Percentiles rank a stretch among this genome's conserved stretches.
phyloP scores from a whole-genome alignment of 306 rosid species.

The Cercis canadensis region DNA sequence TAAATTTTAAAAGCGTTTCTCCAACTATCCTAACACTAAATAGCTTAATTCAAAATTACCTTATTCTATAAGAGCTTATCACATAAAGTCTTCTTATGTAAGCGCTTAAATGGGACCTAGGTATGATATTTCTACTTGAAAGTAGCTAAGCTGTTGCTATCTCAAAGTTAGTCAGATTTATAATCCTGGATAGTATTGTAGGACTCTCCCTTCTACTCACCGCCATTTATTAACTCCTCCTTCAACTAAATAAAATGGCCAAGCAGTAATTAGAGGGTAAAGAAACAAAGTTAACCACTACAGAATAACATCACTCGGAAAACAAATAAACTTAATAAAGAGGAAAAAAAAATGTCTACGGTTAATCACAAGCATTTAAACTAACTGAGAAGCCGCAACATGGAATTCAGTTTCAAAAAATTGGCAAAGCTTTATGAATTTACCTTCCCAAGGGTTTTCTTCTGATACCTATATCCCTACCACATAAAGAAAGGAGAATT shows the following conservation, averaged over 20 bases:
- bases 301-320: not conserved
- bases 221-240: slow-evolving; percentile 55
- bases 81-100: too few species aligned
- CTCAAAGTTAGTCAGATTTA: slow-evolving; percentile 55
- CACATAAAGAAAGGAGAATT: slow-evolving; percentile 32
- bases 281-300: not conserved
- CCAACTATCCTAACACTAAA: too few species aligned
- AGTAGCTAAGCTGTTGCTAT: slow-evolving; percentile 6
- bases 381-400: not conserved
- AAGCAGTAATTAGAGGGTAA: not conserved
- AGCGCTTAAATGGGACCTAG: too few species aligned
- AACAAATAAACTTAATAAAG: not conserved
- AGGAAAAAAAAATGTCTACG: not conserved
- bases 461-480: slow-evolving; percentile 90
- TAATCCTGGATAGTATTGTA: slow-evolving; percentile 43
- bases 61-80: too few species aligned
- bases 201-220: slow-evolving; percentile 54
- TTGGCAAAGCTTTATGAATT: slow-evolving; percentile 13
- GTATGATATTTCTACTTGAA: not conserved
- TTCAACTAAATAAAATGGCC: slow-evolving; percentile 62
- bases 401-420: slow-evolving; percentile 18
- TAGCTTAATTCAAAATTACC: too few species aligned
- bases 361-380: too few species aligned
- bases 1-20: too few species aligned
- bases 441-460: slow-evolving; percentile 81